phyloP scores from a whole-genome alignment of 208 protist species.

The Histomonas meleagridis region DNA sequence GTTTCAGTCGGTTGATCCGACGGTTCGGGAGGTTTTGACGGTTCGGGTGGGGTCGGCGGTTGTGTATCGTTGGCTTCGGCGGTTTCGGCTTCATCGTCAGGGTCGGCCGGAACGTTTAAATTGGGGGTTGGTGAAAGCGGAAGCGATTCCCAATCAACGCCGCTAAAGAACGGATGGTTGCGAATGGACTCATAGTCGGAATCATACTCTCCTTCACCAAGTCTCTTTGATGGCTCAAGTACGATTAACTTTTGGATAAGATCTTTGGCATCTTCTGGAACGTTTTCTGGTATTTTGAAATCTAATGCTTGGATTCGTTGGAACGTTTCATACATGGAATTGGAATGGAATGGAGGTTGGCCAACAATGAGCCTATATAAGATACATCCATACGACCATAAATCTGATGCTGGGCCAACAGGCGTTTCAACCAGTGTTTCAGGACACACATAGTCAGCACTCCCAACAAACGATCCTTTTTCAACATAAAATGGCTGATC shows the following conservation, averaged over 20 bases:
- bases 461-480: background rate
- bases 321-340: slow-evolving; percentile 6
- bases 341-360: background rate
- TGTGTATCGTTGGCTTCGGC: background rate
- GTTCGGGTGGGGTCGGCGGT: background rate
- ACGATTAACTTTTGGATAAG: background rate
- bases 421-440: slow-evolving; percentile 4
- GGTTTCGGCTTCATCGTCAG: background rate
- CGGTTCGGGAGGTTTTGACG: background rate
- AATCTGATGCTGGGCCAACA: background rate
- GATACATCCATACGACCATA: slow-evolving; percentile 11
- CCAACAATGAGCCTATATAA: background rate
- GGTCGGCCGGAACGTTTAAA: background rate
- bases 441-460: slow-evolving; percentile 15
- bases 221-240: background rate
- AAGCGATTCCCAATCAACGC: background rate
- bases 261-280: background rate
- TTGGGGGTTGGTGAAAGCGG: background rate
- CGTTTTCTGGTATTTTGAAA: background rate
- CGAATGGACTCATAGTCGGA: background rate
- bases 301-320: background rate
- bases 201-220: background rate
- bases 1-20: too few species aligned
- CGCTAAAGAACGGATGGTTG: background rate
- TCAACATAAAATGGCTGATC: background rate